Evolutionary conservation across 2,329 filamentous ascomycete species (phyloP).

Genomic region (Catunica adiposa): DNA sequence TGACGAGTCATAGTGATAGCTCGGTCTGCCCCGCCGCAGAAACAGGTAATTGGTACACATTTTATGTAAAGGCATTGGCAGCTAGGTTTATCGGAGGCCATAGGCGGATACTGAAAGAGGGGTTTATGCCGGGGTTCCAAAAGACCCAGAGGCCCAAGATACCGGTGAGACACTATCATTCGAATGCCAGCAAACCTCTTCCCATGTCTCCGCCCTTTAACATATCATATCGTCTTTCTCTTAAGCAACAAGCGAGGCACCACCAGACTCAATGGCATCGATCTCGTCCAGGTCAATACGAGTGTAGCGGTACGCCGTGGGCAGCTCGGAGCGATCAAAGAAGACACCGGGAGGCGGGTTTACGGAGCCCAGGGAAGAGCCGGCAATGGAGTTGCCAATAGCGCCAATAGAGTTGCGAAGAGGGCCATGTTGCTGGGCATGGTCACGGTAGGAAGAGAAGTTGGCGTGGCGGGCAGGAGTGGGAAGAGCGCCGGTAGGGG

Average conservation of each 20-base stretch:
- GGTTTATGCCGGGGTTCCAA: background rate
- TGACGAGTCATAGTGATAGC: background rate
- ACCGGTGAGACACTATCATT: too few relatives aligned
- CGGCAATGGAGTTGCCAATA: conserved; percentile 44
- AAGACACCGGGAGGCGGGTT: conserved; percentile 54
- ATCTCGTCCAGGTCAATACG: conserved; percentile 71
- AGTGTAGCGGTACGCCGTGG: conserved; percentile 61
- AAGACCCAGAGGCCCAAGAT: too few relatives aligned
- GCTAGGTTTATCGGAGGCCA: background rate
- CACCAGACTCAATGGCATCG: conserved; percentile 86
- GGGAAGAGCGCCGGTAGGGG: conserved; percentile 48
- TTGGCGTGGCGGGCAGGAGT: conserved; percentile 34
- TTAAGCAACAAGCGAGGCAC: conserved; percentile 37
- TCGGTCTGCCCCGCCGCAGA: background rate
- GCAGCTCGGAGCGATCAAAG: conserved; percentile 83
- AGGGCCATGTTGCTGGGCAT: conserved; percentile 63
- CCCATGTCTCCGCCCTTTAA: too few relatives aligned
- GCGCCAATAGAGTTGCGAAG: conserved; percentile 41
- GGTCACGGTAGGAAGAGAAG: conserved; percentile 63
- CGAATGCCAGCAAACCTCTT: too few relatives aligned
- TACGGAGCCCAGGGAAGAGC: conserved; percentile 56
- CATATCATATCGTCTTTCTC: too few relatives aligned
- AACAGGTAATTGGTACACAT: background rate
- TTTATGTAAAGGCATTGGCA: background rate
- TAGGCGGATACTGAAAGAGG: background rate